Evolutionary conservation across 2,329 filamentous ascomycete species (phyloP).

Genomic region (Thermomyces lanuginosus): DNA sequence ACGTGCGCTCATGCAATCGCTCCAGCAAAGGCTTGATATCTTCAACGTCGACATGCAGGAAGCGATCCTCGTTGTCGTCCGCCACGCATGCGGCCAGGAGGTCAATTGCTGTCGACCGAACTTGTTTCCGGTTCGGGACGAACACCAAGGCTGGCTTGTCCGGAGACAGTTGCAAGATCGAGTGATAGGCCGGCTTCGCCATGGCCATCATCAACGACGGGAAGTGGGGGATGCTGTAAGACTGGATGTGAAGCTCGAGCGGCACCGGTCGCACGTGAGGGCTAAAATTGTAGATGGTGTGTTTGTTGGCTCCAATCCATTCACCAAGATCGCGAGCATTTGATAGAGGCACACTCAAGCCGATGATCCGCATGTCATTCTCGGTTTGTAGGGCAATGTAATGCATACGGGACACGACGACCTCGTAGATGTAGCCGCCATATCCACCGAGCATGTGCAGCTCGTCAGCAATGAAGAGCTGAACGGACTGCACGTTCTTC

Average conservation of each 20-base stretch:
- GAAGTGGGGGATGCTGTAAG: slow-evolving; percentile 90
- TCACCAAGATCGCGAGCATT: slow-evolving; percentile 90
- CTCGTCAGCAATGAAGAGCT: slow-evolving; percentile 88
- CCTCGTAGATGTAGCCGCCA: slow-evolving; percentile 81
- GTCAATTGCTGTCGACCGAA: slow-evolving; percentile 71
- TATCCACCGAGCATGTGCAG: slow-evolving; percentile 81
- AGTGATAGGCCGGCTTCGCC: slow-evolving; percentile 83
- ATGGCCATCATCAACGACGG: slow-evolving; percentile 97
- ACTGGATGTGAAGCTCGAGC: slow-evolving; percentile 85
- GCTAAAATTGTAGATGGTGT: slow-evolving; percentile 98
- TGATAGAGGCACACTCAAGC: slow-evolving; percentile 76
- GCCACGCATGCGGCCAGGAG: slow-evolving; percentile 72
- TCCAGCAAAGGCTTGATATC: slow-evolving; percentile 70
- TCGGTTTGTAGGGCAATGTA: slow-evolving; percentile 84
- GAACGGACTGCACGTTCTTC: slow-evolving; percentile 83
- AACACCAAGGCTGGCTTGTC: slow-evolving; percentile 86
- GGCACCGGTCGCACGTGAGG: slow-evolving; percentile 78
- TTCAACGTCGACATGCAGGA: slow-evolving; percentile 68
- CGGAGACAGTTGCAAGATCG: slow-evolving; percentile 72
- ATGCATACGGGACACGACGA: slow-evolving; percentile 94
- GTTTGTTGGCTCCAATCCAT: slow-evolving; percentile 95
- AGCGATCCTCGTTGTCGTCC: slow-evolving; percentile 84
- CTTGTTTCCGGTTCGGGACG: slow-evolving; percentile 85
- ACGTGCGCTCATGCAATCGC: slow-evolving; percentile 66
- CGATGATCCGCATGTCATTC: slow-evolving; percentile 69